Conservation (phyloP, 1,139 yeast genomes). For the Yamadazyma membranifaciens region DNA sequence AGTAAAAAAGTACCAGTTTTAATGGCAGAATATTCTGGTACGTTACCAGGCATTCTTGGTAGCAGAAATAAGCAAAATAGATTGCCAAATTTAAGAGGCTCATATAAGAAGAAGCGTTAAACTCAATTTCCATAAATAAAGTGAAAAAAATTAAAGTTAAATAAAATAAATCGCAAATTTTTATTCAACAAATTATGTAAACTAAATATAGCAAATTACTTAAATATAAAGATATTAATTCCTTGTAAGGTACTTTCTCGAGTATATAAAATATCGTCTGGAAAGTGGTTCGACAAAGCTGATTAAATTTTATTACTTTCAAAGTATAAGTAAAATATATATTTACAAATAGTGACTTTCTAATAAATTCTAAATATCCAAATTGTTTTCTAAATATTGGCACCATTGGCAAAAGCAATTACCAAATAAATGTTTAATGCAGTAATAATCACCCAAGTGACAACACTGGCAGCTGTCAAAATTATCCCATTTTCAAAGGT, state of each 20-base stretch:
- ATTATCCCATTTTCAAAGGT: constrained; percentile 64
- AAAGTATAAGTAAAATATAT: no score
- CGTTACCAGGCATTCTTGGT: constrained; percentile 62
- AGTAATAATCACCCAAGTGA: constrained; percentile 72
- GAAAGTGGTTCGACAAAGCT: no score
- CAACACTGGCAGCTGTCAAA: constrained; percentile 52
- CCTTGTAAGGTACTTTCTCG: background rate
- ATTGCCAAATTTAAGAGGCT: constrained; percentile 42
- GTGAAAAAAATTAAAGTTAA: constrained; percentile 6
- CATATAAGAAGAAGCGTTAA: constrained; percentile 32
- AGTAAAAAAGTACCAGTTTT: constrained; percentile 63
- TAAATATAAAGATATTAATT: background rate
- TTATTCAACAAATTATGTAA: background rate
- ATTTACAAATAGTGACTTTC: no score
- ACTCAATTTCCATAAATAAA: no score
- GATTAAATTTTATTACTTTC: no score
- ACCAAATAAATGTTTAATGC: constrained; percentile 73
- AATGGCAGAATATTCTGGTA: constrained; percentile 73
- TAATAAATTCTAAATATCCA: no score
- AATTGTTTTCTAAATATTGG: constrained; percentile 45
- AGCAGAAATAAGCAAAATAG: constrained; percentile 26
- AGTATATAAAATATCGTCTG: no score
- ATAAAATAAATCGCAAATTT: background rate
- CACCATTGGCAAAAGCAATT: constrained; percentile 65
- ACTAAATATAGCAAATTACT: background rate